phyloP scores from a whole-genome alignment of 1,284 basidiomycete species.

The Kalmanozyma brasiliensis region DNA sequence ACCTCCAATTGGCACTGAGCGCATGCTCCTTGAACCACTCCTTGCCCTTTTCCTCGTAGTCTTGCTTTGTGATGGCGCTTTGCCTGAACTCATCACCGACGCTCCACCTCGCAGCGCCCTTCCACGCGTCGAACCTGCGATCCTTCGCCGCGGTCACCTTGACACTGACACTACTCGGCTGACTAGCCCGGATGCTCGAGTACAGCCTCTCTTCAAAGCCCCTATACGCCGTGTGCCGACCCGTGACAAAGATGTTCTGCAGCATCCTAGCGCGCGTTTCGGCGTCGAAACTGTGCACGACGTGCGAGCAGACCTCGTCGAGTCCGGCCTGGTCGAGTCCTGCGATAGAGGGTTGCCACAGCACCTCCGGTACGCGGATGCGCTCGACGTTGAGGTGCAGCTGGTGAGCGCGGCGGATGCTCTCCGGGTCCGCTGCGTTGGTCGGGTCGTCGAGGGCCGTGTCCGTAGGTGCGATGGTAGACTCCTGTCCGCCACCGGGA shows the following conservation, averaged over 20 bases:
- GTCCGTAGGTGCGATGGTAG: conserved; percentile 17
- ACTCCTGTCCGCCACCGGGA: conserved; percentile 50
- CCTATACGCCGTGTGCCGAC: conserved; percentile 80
- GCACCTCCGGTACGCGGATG: conserved; percentile 90
- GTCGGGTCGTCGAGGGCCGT: conserved; percentile 62
- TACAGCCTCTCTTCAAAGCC: conserved; percentile 79
- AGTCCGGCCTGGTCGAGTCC: conserved; percentile 94
- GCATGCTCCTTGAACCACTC: conserved; percentile 75
- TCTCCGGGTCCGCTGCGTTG: conserved; percentile 63
- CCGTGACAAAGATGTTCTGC: conserved; percentile 91
- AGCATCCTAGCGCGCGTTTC: conserved; percentile 75
- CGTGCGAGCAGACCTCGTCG: conserved; percentile 86
- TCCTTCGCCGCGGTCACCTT: conserved; percentile 72
- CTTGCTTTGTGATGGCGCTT: conserved; percentile 76
- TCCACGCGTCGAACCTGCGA: conserved; percentile 84
- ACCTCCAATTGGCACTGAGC: conserved; percentile 41
- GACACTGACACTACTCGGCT: conserved; percentile 48
- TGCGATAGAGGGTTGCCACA: conserved; percentile 91
- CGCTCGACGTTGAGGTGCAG: conserved; percentile 94
- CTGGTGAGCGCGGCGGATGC: conserved; percentile 75
- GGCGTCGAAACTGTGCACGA: conserved; percentile 81
- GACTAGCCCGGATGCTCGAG: conserved; percentile 69
- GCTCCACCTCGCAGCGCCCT: conserved; percentile 88
- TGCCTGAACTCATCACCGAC: conserved; percentile 66
- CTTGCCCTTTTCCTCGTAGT: conserved; percentile 91